These are phyloP conservation scores for Trifolium dubium DNA, from an alignment of 306 rosid genomes.

Conservation along the genomic window DNA sequence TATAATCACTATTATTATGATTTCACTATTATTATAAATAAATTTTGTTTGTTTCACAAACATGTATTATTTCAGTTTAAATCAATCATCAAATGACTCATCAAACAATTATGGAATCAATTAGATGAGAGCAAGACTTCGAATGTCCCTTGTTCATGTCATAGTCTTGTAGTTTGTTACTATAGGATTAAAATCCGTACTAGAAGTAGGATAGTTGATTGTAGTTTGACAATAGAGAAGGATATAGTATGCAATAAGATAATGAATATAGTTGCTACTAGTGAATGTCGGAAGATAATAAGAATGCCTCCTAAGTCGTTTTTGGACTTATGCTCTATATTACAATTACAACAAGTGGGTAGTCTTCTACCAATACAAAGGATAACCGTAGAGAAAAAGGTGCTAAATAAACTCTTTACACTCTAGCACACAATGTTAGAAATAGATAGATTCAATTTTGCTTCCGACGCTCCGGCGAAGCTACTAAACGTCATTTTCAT, in stretches of 20 bases:
- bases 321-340: neutral
- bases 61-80: too few relatives aligned
- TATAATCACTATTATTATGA: too few relatives aligned
- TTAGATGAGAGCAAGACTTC: too few relatives aligned
- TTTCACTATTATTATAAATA: too few relatives aligned
- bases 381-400: neutral
- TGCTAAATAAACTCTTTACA: constrained; percentile 1
- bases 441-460: neutral
- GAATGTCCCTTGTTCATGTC: too few relatives aligned
- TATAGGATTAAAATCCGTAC: too few relatives aligned
- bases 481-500: neutral
- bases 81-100: too few relatives aligned
- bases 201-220: too few relatives aligned
- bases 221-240: too few relatives aligned
- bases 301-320: neutral
- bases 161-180: too few relatives aligned
- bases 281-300: neutral
- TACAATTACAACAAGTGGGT: neutral
- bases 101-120: too few relatives aligned
- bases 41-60: too few relatives aligned
- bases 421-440: neutral
- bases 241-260: neutral
- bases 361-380: neutral
- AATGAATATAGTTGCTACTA: neutral
- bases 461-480: neutral